phyloP scores from a whole-genome alignment of 2,329 filamentous ascomycete species.

The Chaetothyriales sp. region DNA sequence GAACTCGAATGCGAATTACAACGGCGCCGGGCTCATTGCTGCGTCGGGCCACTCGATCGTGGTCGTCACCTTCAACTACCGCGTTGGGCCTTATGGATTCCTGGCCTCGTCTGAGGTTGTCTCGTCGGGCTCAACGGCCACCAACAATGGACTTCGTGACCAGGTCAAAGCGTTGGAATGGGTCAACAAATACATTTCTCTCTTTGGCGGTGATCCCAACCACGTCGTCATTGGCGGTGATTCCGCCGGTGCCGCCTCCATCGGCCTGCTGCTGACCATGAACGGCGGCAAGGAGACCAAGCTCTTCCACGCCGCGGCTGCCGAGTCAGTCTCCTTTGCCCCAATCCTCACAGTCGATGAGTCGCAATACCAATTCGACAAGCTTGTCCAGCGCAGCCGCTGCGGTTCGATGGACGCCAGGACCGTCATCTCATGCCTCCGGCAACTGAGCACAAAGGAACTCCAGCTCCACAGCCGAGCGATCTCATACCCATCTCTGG shows the following conservation, averaged over 20 bases:
- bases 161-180: conserved; percentile 55
- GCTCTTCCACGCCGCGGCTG: conserved; percentile 39
- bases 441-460: conserved; percentile 27
- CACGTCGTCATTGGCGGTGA: conserved; percentile 55
- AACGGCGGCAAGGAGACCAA: conserved; percentile 33
- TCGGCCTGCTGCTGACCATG: conserved; percentile 48
- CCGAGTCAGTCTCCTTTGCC: conserved; percentile 40
- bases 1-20: conserved; percentile 44
- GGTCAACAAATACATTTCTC: conserved; percentile 49
- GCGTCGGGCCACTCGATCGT: conserved; percentile 47
- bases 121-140: conserved; percentile 22
- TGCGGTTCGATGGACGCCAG: conserved; percentile 27
- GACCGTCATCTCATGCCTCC: conserved; percentile 33
- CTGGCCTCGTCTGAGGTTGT: conserved; percentile 43
- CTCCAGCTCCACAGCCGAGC: conserved; percentile 34
- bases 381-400: conserved; percentile 33
- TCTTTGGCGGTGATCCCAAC: conserved; percentile 54
- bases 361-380: conserved; percentile 39
- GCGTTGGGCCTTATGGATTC: conserved; percentile 60
- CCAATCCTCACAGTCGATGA: conserved; percentile 33
- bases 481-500: conserved; percentile 28
- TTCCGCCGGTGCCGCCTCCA: conserved; percentile 49
- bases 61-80: conserved; percentile 61
- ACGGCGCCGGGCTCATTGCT: conserved; percentile 46
- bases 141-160: conserved; percentile 57